Evolutionary conservation across 306 rosid species (phyloP), one percentile per base, ranked within the genome.

Genomic region (Inga laurina): DNA sequence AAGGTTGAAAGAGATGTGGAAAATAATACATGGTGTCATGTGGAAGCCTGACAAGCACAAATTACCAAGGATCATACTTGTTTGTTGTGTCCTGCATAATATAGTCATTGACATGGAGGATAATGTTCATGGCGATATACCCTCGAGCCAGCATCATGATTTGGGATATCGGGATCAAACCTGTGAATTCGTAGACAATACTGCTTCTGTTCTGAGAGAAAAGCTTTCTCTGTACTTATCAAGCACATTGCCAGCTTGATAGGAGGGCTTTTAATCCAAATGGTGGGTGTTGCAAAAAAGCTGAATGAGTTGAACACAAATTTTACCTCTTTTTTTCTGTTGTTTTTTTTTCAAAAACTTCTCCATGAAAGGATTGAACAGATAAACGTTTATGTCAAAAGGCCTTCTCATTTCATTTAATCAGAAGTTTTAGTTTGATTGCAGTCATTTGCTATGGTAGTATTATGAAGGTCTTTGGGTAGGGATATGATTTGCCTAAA

Each of bases 41-140:
- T 93, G 97, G 97, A 91, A 87, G 85, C 97, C 98, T 67, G 95
- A 95, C 72, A 93, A 91, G 85, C 85, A 91, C 72, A 89, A 88
- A 76, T 80, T 95, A 73, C 98, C 98, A 16, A 89, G 97, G 87
- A 90, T 93, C 64, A 83, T 95, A 57, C 93, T 90, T 62, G 97
- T 91, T 73, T 95, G 97, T 82, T 95, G 98, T 81, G 83, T 95
- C 65, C 92, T 95, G 14, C 98, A 95, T 83, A 95, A 95, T 56
- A 93, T 95, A 69, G 87, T 90, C 22, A 92, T 95, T 27, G 97
- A 93, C 79, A 83, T 91, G 95, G 89, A 91, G 78, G 98, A 95
- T 82, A 92, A 83, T 64, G 88, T 88, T 52, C 88, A 81, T 68
- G 82, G 90, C 56, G 82, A 86, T 43, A 61, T 86, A 85, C 84